Percentiles rank a stretch among this genome's conserved stretches.
phyloP scores from a whole-genome alignment of 192 early-diverging fungal genomes.

The Coemansia sp. region DNA sequence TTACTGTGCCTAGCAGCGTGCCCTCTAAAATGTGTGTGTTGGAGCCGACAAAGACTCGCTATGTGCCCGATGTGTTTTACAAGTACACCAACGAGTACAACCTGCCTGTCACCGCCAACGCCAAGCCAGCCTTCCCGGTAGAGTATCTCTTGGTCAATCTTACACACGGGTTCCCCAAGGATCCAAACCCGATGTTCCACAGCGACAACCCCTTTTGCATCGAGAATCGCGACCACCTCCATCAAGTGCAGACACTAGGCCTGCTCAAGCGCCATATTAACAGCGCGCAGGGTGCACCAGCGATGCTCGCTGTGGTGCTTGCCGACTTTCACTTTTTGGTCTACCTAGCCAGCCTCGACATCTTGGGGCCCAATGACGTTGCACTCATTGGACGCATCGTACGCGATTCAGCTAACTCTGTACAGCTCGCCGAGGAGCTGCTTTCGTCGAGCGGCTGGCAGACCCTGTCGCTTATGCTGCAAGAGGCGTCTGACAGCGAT shows the following conservation, averaged over 20 bases:
- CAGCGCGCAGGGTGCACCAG: constrained; percentile 21
- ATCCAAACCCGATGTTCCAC: constrained; percentile 76
- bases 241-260: constrained; percentile 63
- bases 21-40: constrained; percentile 87
- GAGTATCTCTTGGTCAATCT: constrained; percentile 95
- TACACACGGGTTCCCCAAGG: constrained; percentile 90
- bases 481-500: constrained; percentile 39
- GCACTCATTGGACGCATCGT: constrained; percentile 28
- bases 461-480: constrained; percentile 47
- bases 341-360: constrained; percentile 66
- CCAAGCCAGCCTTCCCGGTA: constrained; percentile 95
- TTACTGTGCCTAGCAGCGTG: constrained; percentile 88
- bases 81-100: constrained; percentile 96
- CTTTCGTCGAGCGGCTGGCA: constrained; percentile 39
- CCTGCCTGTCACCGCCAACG: constrained; percentile 81
- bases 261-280: constrained; percentile 63
- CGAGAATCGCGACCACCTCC: constrained; percentile 75
- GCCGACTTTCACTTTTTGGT: constrained; percentile 90
- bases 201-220: constrained; percentile 66
- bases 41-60: constrained; percentile 72
- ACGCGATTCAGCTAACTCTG: constrained; percentile 10
- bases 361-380: constrained; percentile 67
- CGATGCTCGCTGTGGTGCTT: constrained; percentile 58
- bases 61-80: constrained; percentile 98
- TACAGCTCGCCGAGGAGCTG: constrained; percentile 20